Conservation (phyloP, 2,329 filamentous ascomycete genomes). For the Clarireedia hainanense region DNA sequence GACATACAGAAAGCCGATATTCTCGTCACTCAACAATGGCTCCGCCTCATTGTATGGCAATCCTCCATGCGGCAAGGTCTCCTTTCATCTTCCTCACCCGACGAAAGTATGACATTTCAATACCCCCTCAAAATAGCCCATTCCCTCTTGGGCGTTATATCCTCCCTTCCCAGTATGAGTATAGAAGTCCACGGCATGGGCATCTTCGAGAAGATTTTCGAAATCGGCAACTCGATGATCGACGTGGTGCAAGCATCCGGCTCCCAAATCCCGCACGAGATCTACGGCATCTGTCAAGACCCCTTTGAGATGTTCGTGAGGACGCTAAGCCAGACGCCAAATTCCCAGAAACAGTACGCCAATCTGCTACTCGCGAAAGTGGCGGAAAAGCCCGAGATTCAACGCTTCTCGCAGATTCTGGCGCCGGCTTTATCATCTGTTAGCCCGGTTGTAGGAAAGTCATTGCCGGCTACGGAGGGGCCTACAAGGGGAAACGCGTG, state of each 20-base stretch:
- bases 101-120: conserved; percentile 53
- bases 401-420: conserved; percentile 16
- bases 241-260: conserved; percentile 36
- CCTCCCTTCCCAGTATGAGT: conserved; percentile 33
- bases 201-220: conserved; percentile 43
- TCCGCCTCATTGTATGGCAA: conserved; percentile 65
- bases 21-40: conserved; percentile 63
- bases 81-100: conserved; percentile 48
- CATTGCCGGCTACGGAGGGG: background rate
- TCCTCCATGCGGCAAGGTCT: conserved; percentile 59
- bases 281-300: conserved; percentile 31
- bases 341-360: conserved; percentile 37
- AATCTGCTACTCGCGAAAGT: conserved; percentile 37
- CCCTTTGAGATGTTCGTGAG: conserved; percentile 38
- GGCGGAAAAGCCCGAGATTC: conserved; percentile 32
- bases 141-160: conserved; percentile 42
- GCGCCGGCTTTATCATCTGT: conserved; percentile 9
- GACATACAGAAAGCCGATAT: conserved; percentile 63
- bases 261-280: conserved; percentile 12
- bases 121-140: conserved; percentile 56
- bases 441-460: background rate
- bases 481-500: conserved; percentile 7
- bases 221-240: conserved; percentile 37
- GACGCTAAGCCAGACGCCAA: conserved; percentile 37
- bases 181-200: conserved; percentile 43